These are phyloP conservation scores for Sporothrix brasiliensis DNA, from an alignment of 2,329 filamentous ascomycete genomes.

Conservation along the genomic window DNA sequence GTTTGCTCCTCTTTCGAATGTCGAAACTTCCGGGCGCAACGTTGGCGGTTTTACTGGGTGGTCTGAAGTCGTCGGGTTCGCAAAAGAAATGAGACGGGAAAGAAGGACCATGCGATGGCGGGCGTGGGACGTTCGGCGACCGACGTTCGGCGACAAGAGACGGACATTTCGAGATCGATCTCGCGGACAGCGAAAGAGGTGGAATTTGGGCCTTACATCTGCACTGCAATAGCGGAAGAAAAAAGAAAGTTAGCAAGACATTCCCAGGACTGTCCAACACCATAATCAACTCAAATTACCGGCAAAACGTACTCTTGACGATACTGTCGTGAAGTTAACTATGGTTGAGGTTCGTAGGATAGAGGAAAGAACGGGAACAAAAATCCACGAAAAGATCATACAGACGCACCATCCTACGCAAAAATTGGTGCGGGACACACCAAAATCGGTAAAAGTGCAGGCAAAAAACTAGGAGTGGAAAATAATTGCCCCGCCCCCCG, in stretches of 20 bases:
- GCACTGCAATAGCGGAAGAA: slow-evolving; percentile 61
- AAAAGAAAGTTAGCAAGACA: slow-evolving; percentile 23
- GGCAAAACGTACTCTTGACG: slow-evolving; percentile 38
- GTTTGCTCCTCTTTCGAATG: background rate
- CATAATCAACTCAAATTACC: background rate
- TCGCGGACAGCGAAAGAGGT: background rate
- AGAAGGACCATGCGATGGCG: background rate
- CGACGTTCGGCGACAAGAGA: slow-evolving; percentile 14
- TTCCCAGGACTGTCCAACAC: background rate
- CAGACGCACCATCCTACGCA: slow-evolving; percentile 5
- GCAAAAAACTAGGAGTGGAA: slow-evolving; percentile 31
- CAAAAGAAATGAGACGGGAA: background rate
- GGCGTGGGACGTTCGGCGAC: background rate
- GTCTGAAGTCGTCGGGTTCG: slow-evolving; percentile 1
- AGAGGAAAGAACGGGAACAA: slow-evolving; percentile 28
- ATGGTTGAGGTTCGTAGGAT: slow-evolving; percentile 30
- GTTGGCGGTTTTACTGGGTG: background rate
- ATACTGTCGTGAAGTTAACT: slow-evolving; percentile 35
- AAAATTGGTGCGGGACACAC: slow-evolving; percentile 37
- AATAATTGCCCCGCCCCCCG: slow-evolving; percentile 30
- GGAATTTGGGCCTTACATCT: slow-evolving; percentile 70
- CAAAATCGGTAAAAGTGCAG: slow-evolving; percentile 34
- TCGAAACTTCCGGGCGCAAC: background rate
- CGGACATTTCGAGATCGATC: slow-evolving; percentile 11
- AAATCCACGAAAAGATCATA: slow-evolving; percentile 31